Conservation (phyloP, 192 early-diverging fungal species). For the Backusella westeae region DNA sequence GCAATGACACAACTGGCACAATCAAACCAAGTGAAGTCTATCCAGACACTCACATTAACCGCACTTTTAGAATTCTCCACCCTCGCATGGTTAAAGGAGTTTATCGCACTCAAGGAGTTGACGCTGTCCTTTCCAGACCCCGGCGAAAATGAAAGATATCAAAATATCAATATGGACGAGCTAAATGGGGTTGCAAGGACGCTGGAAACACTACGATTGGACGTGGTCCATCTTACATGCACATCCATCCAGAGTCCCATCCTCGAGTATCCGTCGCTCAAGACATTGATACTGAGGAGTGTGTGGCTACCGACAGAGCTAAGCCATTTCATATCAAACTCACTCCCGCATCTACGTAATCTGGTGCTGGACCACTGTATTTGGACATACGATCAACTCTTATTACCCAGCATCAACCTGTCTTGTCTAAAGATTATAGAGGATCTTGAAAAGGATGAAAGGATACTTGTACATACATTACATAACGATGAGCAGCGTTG, state of each 20-base stretch:
- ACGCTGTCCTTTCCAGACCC: neutral
- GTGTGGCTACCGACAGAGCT: neutral
- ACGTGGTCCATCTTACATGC: neutral
- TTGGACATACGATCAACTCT: neutral
- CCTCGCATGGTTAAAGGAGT: neutral
- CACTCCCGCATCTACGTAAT: neutral
- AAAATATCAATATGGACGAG: neutral
- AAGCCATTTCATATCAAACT: neutral
- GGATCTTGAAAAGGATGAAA: neutral
- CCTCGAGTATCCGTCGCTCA: neutral
- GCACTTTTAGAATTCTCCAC: neutral
- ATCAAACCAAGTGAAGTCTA: neutral
- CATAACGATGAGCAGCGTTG: neutral
- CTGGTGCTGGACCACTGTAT: neutral
- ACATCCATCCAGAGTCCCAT: neutral
- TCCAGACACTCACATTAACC: neutral
- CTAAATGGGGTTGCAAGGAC: neutral
- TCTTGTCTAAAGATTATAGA: neutral
- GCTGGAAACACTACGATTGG: neutral
- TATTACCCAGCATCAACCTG: neutral
- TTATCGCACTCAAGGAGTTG: neutral
- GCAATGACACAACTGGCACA: neutral
- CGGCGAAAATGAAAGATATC: neutral
- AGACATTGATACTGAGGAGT: neutral
- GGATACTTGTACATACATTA: neutral